Evolutionary conservation across 208 protist genomes (phyloP), one percentile per base, ranked within the genome.

Genomic region (Crithidia fasciculata): DNA sequence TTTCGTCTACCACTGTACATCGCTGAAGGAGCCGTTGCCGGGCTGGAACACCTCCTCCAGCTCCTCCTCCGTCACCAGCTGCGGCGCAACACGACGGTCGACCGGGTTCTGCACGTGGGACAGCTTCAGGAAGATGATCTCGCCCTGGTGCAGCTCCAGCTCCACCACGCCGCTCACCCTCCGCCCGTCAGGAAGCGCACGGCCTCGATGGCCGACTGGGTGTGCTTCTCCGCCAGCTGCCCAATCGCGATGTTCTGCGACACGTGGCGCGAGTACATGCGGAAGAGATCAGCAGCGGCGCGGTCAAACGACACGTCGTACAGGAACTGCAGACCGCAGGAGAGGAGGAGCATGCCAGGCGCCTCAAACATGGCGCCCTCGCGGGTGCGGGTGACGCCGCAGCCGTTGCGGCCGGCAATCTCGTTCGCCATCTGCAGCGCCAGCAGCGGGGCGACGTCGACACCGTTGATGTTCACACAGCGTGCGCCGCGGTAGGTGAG

Each of bases 291-390:
- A 15, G 74, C 72, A 5, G 87, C 78, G 12, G 82, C 41, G 66
- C 89, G 83, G 75, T 97, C 95, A 59, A 97, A 93, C 71, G 76
- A 91, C 15, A 94, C 90, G 52, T 98, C 92, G 81, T 96, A 97
- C 9, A 98, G 72, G 71, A 85, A 96, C 41, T 79, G 75, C 55
- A 97, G 83, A 52, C 88, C 84, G 7, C 72, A 74, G 10, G 88
- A 69, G 62, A 98, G 93, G 9, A 98, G 83, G 18, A 64, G 54
- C 95, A 98, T 98, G 55, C 95, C 95, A 0, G 95, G 95, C 2
- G 95, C 83, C 78, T 98, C 95, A 83, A 90, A 97, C 89, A 97
- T 95, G 28, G 82, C 86, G 62, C 89, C 91, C 16, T 95, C 89
- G 39, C 84, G 82, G 10, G 94, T 94, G 76, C 89, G 85, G 39